Base-by-base conservation (phyloP, 495 filamentous ascomycete species). In the Lophiotrema nucula region DNA sequence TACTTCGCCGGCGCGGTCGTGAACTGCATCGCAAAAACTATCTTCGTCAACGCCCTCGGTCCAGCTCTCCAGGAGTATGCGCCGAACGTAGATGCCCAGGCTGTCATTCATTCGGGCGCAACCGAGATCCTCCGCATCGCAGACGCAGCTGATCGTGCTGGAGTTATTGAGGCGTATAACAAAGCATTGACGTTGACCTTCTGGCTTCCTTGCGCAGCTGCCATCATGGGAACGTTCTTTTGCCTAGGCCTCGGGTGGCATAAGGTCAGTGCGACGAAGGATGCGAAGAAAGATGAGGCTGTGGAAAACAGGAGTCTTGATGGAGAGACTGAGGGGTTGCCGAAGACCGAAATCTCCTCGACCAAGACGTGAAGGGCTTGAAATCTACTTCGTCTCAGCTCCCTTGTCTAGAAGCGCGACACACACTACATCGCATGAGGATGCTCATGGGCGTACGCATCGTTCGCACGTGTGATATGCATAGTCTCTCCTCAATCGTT, bases 61-160 rank as follows among this genome's bases (percentile, higher is more conserved):
- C 22, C 58, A 15, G 51, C 43, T 18, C 19, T 62, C 1, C 12
- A 15, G 6, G n/a, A 43, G 25, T 50, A 56, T 26, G 58, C 58
- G 1, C 58, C 58, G n/a, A 16, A 13, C 19, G 53, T 56, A n/a
- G 53, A 56, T 49, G 43, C 33, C 13, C 26, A 24, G 13, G 2
- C 4, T 21, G 44, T 56, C n/a, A 42, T 47, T 10, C 18, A 49
- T 12, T 23, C 45, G 2, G 53, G 53, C 13, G 53, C 53, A 2
- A 56, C 45, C 3, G 53, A 56, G 31, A 50, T 86, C 6, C 33
- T 54, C 38, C 3, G 33, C 4, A 3, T 54, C 2, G 24, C 45
- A 4, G 24, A 16, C 15, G 12, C 51, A 23, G 21, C 28, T 5
- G 21, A 54, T 45, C 6, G 37, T 8, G 37, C 37, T 3, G 51